Evolutionary conservation across 768 basidiomycete genomes (phyloP), one percentile per base, ranked within the genome.

Genomic region (Boletus tomentosulus): DNA sequence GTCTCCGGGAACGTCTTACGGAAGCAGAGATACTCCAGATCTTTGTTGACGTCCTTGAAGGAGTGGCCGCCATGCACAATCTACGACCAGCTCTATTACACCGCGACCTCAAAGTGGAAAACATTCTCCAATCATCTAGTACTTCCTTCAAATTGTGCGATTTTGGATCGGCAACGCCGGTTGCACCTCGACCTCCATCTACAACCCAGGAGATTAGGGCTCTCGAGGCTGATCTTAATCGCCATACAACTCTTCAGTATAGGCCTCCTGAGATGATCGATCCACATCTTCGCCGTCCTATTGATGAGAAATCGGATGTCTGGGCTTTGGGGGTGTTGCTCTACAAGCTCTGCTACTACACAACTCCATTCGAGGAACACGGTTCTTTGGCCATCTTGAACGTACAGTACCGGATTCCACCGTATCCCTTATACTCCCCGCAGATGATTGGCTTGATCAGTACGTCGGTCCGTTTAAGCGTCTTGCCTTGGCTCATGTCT

Each of bases 241-340:
- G 87, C 61, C 89, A 97, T 64, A 99, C 97, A 3, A 99, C 97
- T 4, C 77, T 98, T 57, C 97, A 98, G 69, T 99, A 99, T 67
- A 79, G 97, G 42, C 92, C 96, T n/a, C 96, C 97, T 2, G 97
- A 99, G 72, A 97, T 99, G 92, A 88, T 98, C 15, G 96, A 99
- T 66, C 83, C 86, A 0, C 88, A 89, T 69, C 78, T 87, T 25
- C 80, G 91, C 57, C 79, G 89, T 54, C 87, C 89, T 1, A 81
- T 94, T 33, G 92, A 94, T 66, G 92, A 95, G 70, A 96, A 94
- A 74, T 90, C 88, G 69, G 96, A 99, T 64, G 87, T 99, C 0
- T 99, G 97, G 97, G 97, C 97, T 0, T 79, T 99, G 24, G 97
- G 96, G 24, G 94, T 98, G 15, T 75, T 99, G 55, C 78, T 99